Conservation (phyloP, 495 filamentous ascomycete species). For the Hypoxylon lienhwacheense region DNA sequence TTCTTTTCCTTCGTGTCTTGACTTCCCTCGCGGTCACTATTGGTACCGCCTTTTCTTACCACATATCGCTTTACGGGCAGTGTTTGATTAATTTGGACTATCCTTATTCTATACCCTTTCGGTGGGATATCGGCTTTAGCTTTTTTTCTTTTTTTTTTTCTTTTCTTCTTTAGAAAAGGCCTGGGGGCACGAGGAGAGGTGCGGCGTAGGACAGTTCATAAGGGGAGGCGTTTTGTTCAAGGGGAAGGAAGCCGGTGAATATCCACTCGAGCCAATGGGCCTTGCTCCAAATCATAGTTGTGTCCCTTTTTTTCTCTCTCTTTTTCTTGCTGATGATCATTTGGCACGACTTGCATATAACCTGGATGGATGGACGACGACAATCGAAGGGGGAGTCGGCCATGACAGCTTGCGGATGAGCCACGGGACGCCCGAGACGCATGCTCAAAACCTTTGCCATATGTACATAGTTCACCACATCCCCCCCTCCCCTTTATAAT, state of each 20-base stretch:
- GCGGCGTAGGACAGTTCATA: constrained; percentile 25
- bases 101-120: constrained; percentile 28
- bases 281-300: neutral
- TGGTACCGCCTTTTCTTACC: neutral
- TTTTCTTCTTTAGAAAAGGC: constrained; percentile 11
- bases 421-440: constrained; percentile 4
- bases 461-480: constrained; percentile 26
- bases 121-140: constrained; percentile 7
- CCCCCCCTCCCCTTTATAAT: neutral
- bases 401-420: constrained; percentile 16
- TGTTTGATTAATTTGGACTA: constrained; percentile 21
- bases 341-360: constrained; percentile 34
- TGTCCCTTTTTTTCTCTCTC: constrained; percentile 4
- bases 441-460: neutral
- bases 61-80: neutral
- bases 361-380: constrained; percentile 25
- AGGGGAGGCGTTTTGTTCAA: constrained; percentile 24
- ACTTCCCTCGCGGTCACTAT: neutral
- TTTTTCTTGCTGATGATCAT: constrained; percentile 19
- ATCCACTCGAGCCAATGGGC: constrained; percentile 5
- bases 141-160: constrained; percentile 1
- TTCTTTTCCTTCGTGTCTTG: too few species aligned
- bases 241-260: constrained; percentile 19
- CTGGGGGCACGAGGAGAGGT: constrained; percentile 10
- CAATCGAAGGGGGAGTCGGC: neutral